phyloP scores from a whole-genome alignment of 345 rosid species.

The Eucalyptus camaldulensis region DNA sequence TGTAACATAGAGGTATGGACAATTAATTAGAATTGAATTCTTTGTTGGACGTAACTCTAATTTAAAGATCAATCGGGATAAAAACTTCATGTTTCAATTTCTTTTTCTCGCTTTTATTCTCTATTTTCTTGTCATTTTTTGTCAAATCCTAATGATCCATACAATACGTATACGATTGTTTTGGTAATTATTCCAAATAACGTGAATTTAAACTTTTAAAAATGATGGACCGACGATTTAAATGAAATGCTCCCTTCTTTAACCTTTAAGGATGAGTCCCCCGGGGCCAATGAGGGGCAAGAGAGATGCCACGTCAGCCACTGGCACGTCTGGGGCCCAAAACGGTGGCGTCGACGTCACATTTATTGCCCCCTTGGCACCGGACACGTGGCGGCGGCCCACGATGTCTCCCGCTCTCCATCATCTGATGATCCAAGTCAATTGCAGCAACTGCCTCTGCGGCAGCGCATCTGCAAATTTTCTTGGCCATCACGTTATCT shows the following conservation, averaged over 20 bases:
- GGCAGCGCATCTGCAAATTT: not conserved
- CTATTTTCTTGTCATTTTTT: too few relatives aligned
- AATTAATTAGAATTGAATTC: too few relatives aligned
- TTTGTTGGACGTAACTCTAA: too few relatives aligned
- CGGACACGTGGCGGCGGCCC: not conserved
- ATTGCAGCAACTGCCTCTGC: not conserved
- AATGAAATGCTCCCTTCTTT: not conserved
- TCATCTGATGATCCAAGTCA: not conserved
- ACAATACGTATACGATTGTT: not conserved
- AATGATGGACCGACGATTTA: not conserved
- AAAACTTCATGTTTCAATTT: too few relatives aligned
- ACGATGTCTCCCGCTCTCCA: not conserved
- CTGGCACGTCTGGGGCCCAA: not conserved
- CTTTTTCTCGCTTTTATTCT: too few relatives aligned
- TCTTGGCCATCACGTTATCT: not conserved
- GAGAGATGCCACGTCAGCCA: not conserved
- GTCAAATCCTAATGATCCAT: not conserved
- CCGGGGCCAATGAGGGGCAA: not conserved
- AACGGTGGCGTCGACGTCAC: slow-evolving; percentile 1
- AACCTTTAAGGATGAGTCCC: not conserved
- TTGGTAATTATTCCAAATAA: not conserved
- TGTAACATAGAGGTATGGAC: too few relatives aligned
- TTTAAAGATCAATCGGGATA: too few relatives aligned
- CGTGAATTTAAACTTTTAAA: not conserved
- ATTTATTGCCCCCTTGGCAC: slow-evolving; percentile 9